phyloP scores from a whole-genome alignment of 208 protist species.

The Acanthamoeba royreba region DNA sequence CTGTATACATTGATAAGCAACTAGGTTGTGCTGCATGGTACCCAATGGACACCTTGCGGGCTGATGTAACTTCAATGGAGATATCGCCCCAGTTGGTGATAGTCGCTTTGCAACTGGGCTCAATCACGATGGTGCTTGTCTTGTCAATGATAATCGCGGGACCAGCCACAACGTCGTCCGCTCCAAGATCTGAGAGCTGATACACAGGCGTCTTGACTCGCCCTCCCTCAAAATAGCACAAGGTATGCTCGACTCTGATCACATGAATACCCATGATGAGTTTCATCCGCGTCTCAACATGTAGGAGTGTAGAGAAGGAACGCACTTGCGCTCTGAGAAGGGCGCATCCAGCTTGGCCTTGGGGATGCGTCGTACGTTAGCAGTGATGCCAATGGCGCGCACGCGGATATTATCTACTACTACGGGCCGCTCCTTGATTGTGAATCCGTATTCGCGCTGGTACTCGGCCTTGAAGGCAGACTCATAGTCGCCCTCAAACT shows the following conservation, averaged over 20 bases:
- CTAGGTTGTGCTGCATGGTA: background rate
- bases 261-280: background rate
- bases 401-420: slow-evolving; percentile 91
- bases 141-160: slow-evolving; percentile 90
- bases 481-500: slow-evolving; percentile 59
- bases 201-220: slow-evolving; percentile 76
- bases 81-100: slow-evolving; percentile 80
- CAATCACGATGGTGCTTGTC: slow-evolving; percentile 89
- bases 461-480: slow-evolving; percentile 83
- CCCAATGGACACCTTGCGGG: background rate
- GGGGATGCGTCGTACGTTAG: background rate
- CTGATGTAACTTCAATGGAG: background rate
- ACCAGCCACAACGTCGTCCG: slow-evolving; percentile 43
- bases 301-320: slow-evolving; percentile 51
- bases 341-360: background rate
- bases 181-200: slow-evolving; percentile 59
- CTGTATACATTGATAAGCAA: too few species aligned
- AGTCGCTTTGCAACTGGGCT: slow-evolving; percentile 76
- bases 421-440: slow-evolving; percentile 80
- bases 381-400: slow-evolving; percentile 73
- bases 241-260: background rate
- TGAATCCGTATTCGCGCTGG: slow-evolving; percentile 89
- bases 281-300: too few species aligned
- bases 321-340: background rate
- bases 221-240: slow-evolving; percentile 1